Evolutionary conservation across 805 yeast species (phyloP), one percentile per base, ranked within the genome.

Genomic region (Monosporozyma siamensis): DNA sequence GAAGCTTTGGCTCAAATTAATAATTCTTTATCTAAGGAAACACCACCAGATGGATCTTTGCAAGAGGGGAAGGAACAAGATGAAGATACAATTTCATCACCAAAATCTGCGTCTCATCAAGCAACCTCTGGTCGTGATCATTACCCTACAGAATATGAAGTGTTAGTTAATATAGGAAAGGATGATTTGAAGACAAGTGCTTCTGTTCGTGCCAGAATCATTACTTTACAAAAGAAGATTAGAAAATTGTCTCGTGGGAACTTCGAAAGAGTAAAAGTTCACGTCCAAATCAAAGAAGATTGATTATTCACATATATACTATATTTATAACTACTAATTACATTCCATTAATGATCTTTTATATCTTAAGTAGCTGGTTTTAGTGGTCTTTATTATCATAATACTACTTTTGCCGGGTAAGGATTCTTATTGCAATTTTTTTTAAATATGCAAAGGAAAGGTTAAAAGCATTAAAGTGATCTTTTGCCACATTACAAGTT

Each of bases 181-280:
- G 72, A 71, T 46, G 80, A 74, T 47, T 62, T 76, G 42, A 76
- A 76, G 58, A 74, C 78, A 31, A 73, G 78, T 55, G 78, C 77
- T 22, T 69, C 76, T 51, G 80, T 77, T 11, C 67, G 78, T 48
- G 70, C 74, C 37, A 71, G 81, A 64, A 76, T 80, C 37, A 67
- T 73, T 36, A 70, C 75, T 0, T 58, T 79, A 39, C 84, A 78
- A 51, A 77, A 77, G 61, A 75, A 77, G 51, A 67, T 78, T 38
- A 74, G 77, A 54, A 76, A 76, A 53, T 62, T 78, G 50, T 72
- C 71, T 47, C 69, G 65, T 48, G 69, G 64, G 48, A 71, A 75
- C 48, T 59, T 69, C 1, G 77, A 74, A 41, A 72, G 70, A 47
- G 80, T 74, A 2, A 72, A 65, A 49, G 71, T 75, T 24, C 68